A percentile compares a stretch with the other conserved stretches of the same genome.
Conservation (phyloP, 108 stramenopile genomes). For the Cyclotella kingstonii region DNA sequence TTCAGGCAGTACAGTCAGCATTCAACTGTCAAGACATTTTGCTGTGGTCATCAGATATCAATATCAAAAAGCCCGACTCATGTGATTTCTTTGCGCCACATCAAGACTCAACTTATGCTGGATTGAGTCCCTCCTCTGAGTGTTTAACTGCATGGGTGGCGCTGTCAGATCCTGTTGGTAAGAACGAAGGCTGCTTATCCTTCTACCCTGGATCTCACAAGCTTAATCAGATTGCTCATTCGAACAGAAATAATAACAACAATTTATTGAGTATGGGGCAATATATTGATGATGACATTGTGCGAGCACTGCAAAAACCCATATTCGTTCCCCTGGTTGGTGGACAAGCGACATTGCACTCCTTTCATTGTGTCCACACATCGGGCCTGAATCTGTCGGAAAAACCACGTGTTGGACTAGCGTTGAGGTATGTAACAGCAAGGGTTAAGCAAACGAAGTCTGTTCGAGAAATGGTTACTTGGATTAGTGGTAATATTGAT, state of each 20-base stretch:
- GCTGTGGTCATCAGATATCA: constrained; percentile 50
- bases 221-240: constrained; percentile 27
- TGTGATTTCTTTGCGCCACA: constrained; percentile 35
- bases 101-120: constrained; percentile 49
- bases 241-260: constrained; percentile 4
- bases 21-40: constrained; percentile 6
- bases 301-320: constrained; percentile 5
- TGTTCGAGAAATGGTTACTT: constrained; percentile 32
- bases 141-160: constrained; percentile 46
- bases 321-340: background rate
- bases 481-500: no score
- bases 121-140: constrained; percentile 25
- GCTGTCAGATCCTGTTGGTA: constrained; percentile 39
- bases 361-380: constrained; percentile 24
- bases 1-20: constrained; percentile 6
- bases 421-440: constrained; percentile 30
- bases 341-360: constrained; percentile 15
- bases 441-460: constrained; percentile 27
- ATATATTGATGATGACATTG: constrained; percentile 10
- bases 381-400: constrained; percentile 32
- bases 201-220: constrained; percentile 39
- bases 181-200: constrained; percentile 36
- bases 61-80: constrained; percentile 31
- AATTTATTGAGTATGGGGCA: constrained; percentile 43
- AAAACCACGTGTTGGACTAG: constrained; percentile 32